These are phyloP conservation scores for Penicillium waksmanii DNA, from an alignment of 495 filamentous ascomycete species.

Conservation along the genomic window DNA sequence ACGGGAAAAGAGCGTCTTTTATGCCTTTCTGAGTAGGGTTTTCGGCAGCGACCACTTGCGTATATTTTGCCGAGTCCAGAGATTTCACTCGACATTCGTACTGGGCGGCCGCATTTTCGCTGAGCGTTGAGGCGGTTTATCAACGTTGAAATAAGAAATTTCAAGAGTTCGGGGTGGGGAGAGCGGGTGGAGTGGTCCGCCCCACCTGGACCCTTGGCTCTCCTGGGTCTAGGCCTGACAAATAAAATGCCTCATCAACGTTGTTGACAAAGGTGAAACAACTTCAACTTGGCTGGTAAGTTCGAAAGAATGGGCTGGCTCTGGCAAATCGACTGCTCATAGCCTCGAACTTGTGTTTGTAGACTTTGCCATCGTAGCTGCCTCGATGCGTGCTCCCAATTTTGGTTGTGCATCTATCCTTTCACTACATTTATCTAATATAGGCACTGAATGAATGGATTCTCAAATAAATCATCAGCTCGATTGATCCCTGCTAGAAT, in stretches of 20 bases:
- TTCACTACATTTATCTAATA: not conserved
- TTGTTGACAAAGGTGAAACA: not conserved
- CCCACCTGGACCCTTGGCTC: too few species aligned
- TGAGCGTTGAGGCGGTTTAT: not conserved
- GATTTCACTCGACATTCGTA: not conserved
- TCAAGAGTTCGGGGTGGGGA: too few species aligned
- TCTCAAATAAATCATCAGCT: not conserved
- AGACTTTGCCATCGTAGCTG: not conserved
- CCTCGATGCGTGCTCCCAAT: not conserved
- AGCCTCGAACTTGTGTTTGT: not conserved
- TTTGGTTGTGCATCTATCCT: not conserved
- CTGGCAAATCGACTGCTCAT: not conserved
- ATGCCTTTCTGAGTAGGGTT: not conserved
- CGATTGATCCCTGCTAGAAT: not conserved
- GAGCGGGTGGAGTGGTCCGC: too few species aligned
- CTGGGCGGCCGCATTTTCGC: not conserved
- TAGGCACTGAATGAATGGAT: not conserved
- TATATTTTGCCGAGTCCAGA: not conserved
- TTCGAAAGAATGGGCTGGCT: too few species aligned
- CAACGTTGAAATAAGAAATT: too few species aligned
- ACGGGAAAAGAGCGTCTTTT: slow-evolving; percentile 1
- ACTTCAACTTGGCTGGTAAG: not conserved
- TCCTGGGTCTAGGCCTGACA: too few species aligned
- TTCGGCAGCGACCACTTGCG: not conserved
- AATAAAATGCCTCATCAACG: not conserved